Conservation (phyloP, 345 rosid species). For the Viola odorata region DNA sequence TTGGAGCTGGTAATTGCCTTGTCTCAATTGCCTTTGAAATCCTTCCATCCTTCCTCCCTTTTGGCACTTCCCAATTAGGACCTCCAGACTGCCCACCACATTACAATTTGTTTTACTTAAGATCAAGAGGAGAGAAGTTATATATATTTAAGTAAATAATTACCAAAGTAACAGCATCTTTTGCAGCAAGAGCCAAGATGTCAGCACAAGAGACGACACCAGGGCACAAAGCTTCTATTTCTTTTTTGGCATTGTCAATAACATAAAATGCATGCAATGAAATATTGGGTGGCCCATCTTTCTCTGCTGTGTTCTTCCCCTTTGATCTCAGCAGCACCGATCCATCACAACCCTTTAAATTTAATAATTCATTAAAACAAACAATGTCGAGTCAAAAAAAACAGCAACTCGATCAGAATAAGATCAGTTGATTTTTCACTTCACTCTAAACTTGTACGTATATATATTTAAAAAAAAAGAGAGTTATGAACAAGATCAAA, state of each 20-base stretch:
- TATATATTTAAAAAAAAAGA: background rate
- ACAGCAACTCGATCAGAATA: too few species aligned
- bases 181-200: conserved; percentile 76
- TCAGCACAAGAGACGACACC: conserved; percentile 89
- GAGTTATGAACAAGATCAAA: background rate
- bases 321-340: conserved; percentile 70
- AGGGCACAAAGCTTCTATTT: conserved; percentile 67
- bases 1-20: conserved; percentile 71
- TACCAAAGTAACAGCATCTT: conserved; percentile 75
- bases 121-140: background rate
- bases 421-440: too few species aligned
- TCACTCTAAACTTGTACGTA: too few species aligned
- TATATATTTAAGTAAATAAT: conserved; percentile 5
- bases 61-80: conserved; percentile 78
- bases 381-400: too few species aligned
- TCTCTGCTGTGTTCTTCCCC: conserved; percentile 66
- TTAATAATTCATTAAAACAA: too few species aligned
- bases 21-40: conserved; percentile 73
- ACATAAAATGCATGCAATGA: conserved; percentile 86
- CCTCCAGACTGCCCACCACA: conserved; percentile 62
- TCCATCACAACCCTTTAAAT: conserved; percentile 73
- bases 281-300: conserved; percentile 87
- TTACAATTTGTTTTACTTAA: too few species aligned
- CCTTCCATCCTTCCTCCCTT: conserved; percentile 87
- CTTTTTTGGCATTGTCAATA: conserved; percentile 72